Evolutionary conservation across 345 rosid genomes (phyloP), one percentile per base, ranked within the genome.

Genomic region (Syzygium aqueum): DNA sequence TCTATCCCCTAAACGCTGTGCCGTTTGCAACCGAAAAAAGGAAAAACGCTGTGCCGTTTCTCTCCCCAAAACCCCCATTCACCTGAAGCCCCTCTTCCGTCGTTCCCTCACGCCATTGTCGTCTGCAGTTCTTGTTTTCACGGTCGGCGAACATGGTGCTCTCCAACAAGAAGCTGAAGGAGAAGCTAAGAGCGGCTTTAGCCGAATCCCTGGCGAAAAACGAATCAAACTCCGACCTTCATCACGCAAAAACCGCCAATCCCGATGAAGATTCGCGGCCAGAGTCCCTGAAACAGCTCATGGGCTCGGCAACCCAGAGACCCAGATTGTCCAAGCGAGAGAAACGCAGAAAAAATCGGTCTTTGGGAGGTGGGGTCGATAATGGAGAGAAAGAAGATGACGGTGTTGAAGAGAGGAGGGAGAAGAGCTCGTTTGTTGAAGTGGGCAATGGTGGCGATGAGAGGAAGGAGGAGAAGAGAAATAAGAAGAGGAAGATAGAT

Each of bases 81-180:
- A 37, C 15, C 49, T 40, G 80, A 19, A 33, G 19, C 25, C 49
- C 80, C 80, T 73, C 80, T 33, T 73, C 13, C 11, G 2, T 73
- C 49, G 82, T 22, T 40, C 49, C 13, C 27, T 37, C 80, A 2
- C 82, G 25, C 51, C 85, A 33, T 27, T 23, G 59, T 61, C 57
- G 49, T 51, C 84, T 61, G 50, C 65, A 1, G 1, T 28, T 85
- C 57, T 67, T 3, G 51, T 54, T 50, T 16, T 53, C 22, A 4
- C 5, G 13, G 65, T 21, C 6, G 77, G 53, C 5, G 37, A 86
- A 40, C 82, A 95, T 97, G 99, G 98, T 96, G 86, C 89, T 96
- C 50, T 97, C 98, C 53, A 97, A 97, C 92, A 96, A 95, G 93
- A 97, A 97, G 93, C 95, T 97, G 56, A 97, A 97, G 93, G 94